phyloP scores from a whole-genome alignment of 2,329 filamentous ascomycete genomes.

The Herpotrichia juniperi region DNA sequence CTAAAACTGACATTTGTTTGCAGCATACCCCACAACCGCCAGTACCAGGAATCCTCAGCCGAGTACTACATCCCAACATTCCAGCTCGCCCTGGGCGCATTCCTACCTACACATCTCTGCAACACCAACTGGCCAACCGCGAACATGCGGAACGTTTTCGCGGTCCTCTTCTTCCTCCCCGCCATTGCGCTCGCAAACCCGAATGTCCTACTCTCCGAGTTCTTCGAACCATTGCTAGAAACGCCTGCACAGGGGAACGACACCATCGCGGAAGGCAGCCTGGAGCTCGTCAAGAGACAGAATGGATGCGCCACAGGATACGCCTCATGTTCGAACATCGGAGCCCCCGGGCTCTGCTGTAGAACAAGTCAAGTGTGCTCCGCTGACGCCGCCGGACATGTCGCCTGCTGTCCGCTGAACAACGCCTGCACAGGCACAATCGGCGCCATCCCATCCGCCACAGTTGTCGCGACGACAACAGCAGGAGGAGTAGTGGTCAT shows the following conservation, averaged over 20 bases:
- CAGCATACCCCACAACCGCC: slow-evolving; percentile 5
- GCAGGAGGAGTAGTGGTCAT: slow-evolving; percentile 24
- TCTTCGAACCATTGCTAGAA: slow-evolving; percentile 34
- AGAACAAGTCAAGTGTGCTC: slow-evolving; percentile 59
- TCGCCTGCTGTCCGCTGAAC: slow-evolving; percentile 66
- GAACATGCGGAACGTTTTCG: slow-evolving; percentile 36
- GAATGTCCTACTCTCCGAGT: slow-evolving; percentile 34
- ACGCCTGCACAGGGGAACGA: slow-evolving; percentile 31
- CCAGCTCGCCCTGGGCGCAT: slow-evolving; percentile 21
- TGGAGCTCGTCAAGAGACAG: slow-evolving; percentile 44
- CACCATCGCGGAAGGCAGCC: slow-evolving; percentile 20
- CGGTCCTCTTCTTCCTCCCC: slow-evolving; percentile 28
- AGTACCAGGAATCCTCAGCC: neutral
- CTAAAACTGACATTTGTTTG: slow-evolving; percentile 19
- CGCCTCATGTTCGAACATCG: slow-evolving; percentile 58
- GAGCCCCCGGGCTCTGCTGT: slow-evolving; percentile 63
- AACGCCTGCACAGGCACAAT: slow-evolving; percentile 65
- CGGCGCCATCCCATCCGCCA: slow-evolving; percentile 14
- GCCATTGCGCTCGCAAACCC: slow-evolving; percentile 37
- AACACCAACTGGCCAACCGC: slow-evolving; percentile 6
- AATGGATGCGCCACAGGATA: slow-evolving; percentile 59
- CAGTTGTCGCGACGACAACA: slow-evolving; percentile 16
- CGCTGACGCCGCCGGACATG: slow-evolving; percentile 61
- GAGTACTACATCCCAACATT: neutral
- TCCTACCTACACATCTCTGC: slow-evolving; percentile 11